Evolutionary conservation across 345 rosid species (phyloP).

Genomic region (Noccaea caerulescens): DNA sequence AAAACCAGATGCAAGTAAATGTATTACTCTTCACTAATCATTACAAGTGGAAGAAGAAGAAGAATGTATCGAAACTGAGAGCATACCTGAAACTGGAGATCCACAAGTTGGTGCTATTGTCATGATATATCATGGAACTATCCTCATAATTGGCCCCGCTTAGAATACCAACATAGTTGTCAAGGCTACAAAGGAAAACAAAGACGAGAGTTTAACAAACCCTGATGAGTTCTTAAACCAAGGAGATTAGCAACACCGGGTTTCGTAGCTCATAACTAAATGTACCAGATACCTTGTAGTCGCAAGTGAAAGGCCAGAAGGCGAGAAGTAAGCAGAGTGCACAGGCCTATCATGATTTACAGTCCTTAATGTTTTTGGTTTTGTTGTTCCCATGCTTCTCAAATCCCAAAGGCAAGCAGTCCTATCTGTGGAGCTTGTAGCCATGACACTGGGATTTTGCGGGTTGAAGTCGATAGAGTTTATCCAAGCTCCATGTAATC

Average conservation of each 20-base stretch:
- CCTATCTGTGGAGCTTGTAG: conserved; percentile 75
- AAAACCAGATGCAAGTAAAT: not conserved
- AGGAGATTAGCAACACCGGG: not conserved
- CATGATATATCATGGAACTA: conserved; percentile 52
- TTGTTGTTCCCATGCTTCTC: conserved; percentile 52
- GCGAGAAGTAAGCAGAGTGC: conserved; percentile 88
- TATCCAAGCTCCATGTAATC: conserved; percentile 67
- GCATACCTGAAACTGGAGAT: conserved; percentile 71
- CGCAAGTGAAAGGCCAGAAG: conserved; percentile 71
- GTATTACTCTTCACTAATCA: not conserved
- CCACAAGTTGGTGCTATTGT: conserved; percentile 67
- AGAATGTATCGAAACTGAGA: not conserved
- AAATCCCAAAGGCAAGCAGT: conserved; percentile 88
- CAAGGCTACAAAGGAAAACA: conserved; percentile 51
- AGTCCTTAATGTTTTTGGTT: conserved; percentile 48
- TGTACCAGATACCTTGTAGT: conserved; percentile 64
- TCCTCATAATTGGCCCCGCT: conserved; percentile 62
- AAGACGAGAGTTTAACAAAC: not conserved
- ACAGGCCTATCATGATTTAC: conserved; percentile 60
- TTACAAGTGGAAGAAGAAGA: not conserved
- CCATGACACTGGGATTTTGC: conserved; percentile 62
- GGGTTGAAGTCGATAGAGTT: conserved; percentile 74
- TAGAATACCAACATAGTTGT: conserved; percentile 57
- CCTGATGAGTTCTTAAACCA: not conserved
- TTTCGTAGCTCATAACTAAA: not conserved